A percentile compares a stretch with the other conserved stretches of the same genome.
These are phyloP conservation scores for Candida ascalaphidarum DNA, from an alignment of 805 yeast species.

Conservation along the genomic window DNA sequence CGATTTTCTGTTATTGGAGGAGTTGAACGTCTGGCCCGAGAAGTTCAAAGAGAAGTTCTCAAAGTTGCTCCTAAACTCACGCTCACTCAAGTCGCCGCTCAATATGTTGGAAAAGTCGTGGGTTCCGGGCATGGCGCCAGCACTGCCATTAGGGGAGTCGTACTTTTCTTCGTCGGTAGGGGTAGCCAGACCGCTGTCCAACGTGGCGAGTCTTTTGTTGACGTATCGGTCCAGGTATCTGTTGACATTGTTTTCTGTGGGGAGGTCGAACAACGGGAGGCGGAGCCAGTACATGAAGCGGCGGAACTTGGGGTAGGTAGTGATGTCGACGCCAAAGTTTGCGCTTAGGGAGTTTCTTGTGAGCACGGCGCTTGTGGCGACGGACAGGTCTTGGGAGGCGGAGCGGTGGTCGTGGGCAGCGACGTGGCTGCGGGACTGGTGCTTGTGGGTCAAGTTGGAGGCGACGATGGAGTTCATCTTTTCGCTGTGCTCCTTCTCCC, in stretches of 20 bases:
- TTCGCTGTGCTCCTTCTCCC: conserved; percentile 23
- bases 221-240: conserved; percentile 10
- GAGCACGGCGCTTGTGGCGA: conserved; percentile 15
- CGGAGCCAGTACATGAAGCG: conserved; percentile 19
- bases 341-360: conserved; percentile 20
- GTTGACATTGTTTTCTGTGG: conserved; percentile 24
- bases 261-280: conserved; percentile 40
- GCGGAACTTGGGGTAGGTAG: conserved; percentile 32
- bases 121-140: conserved; percentile 6
- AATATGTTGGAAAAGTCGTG: conserved; percentile 34
- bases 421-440: neutral
- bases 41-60: conserved; percentile 22
- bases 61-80: conserved; percentile 19
- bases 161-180: neutral
- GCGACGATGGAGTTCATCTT: conserved; percentile 16
- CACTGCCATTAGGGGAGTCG: neutral
- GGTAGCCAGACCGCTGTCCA: neutral
- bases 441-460: neutral
- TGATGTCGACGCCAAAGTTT: conserved; percentile 18
- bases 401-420: conserved; percentile 1
- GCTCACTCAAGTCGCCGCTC: conserved; percentile 17
- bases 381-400: conserved; percentile 13
- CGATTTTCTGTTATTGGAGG: conserved; percentile 1
- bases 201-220: conserved; percentile 2
- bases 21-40: conserved; percentile 1